Conservation (phyloP, 208 protist genomes). For the Acanthamoeba healyi region DNA sequence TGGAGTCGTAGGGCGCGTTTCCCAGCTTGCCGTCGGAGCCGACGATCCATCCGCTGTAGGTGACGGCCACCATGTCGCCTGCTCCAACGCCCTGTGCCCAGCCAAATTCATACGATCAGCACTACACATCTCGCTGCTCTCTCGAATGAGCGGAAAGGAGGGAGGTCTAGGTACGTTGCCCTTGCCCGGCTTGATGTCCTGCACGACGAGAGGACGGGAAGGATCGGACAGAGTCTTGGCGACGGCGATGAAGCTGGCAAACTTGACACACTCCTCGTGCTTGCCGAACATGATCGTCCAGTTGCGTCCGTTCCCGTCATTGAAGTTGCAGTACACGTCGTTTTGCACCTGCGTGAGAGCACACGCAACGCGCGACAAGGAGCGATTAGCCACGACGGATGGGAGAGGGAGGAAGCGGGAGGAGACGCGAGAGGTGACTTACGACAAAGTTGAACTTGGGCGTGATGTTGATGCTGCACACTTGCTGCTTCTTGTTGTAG, state of each 20-base stretch:
- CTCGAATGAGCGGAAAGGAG: too few relatives aligned
- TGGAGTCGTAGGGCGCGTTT: background rate
- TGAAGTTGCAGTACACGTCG: conserved; percentile 66
- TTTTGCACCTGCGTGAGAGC: conserved; percentile 59
- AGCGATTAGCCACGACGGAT: too few relatives aligned
- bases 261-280: conserved; percentile 67
- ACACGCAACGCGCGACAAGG: too few relatives aligned
- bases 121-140: too few relatives aligned
- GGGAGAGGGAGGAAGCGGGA: background rate
- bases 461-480: conserved; percentile 57
- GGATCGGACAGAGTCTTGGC: conserved; percentile 41
- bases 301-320: conserved; percentile 36
- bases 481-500: conserved; percentile 69
- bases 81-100: background rate
- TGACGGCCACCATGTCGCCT: conserved; percentile 15
- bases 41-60: background rate
- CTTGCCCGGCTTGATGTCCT: conserved; percentile 59
- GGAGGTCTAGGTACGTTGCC: conserved; percentile 16
- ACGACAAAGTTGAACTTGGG: conserved; percentile 63
- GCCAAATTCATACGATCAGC: too few relatives aligned
- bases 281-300: conserved; percentile 44
- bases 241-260: conserved; percentile 2
- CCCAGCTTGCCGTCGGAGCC: conserved; percentile 29
- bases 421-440: background rate
- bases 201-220: background rate